These are phyloP conservation scores for Capsicum pubescens DNA, from an alignment of 257 asterid species.

Conservation along the genomic window DNA sequence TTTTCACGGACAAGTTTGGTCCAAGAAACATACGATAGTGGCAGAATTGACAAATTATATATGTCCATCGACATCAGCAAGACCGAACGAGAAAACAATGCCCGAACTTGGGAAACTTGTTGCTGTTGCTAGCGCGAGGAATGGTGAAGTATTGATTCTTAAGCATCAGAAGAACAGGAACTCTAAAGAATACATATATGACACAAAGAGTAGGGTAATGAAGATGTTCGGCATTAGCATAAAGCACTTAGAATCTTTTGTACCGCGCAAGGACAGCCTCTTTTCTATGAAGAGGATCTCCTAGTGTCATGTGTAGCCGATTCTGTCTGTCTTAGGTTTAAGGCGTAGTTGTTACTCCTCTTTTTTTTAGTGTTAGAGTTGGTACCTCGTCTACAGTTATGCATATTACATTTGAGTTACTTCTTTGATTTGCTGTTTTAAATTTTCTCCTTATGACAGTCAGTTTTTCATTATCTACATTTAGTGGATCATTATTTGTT, in stretches of 20 bases:
- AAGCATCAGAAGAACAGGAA: neutral
- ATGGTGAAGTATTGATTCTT: neutral
- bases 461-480: no score
- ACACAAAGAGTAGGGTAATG: neutral
- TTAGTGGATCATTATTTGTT: no score
- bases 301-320: neutral
- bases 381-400: neutral
- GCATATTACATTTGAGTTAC: neutral
- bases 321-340: neutral
- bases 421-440: neutral
- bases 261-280: neutral
- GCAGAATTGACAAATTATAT: neutral
- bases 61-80: neutral
- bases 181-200: neutral
- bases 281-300: neutral
- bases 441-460: neutral
- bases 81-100: neutral
- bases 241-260: neutral
- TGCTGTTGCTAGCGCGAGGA: neutral
- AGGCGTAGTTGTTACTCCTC: neutral
- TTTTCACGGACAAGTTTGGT: no score
- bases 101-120: neutral
- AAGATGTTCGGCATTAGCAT: neutral
- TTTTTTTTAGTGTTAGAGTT: neutral
- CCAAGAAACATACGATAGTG: no score